phyloP scores from a whole-genome alignment of 176 grass and related monocot species.

The Eremochloa ophiuroides region DNA sequence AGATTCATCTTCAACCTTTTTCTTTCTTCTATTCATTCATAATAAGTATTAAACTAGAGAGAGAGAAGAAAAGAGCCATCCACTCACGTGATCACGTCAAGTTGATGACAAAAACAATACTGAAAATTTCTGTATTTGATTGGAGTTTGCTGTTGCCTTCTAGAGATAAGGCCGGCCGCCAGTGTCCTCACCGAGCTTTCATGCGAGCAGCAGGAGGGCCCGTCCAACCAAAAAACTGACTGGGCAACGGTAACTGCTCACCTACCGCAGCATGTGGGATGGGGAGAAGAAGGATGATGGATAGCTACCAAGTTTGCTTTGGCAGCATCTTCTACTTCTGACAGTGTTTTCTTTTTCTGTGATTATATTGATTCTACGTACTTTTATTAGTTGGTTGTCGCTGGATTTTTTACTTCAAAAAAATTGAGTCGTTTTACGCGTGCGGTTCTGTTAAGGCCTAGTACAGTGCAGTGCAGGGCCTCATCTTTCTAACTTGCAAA shows the following conservation, averaged over 20 bases:
- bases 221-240: too few relatives aligned
- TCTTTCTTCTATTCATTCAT: neutral
- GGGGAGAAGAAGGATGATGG: neutral
- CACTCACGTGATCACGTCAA: neutral
- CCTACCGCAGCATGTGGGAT: neutral
- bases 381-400: too few relatives aligned
- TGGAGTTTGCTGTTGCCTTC: neutral
- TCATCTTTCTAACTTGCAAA: neutral
- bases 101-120: neutral
- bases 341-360: too few relatives aligned
- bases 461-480: too few relatives aligned
- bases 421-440: too few relatives aligned
- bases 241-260: conserved; percentile 8
- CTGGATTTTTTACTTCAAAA: too few relatives aligned
- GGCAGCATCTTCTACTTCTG: too few relatives aligned
- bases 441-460: too few relatives aligned
- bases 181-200: neutral
- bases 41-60: too few relatives aligned
- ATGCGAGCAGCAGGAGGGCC: neutral
- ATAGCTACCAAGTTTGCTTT: too few relatives aligned
- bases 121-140: neutral
- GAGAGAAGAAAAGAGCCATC: neutral
- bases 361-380: too few relatives aligned
- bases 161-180: neutral
- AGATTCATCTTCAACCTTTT: neutral